Evolutionary conservation across 116 monocot genomes (phyloP).

Genomic region (Iris pallida): DNA sequence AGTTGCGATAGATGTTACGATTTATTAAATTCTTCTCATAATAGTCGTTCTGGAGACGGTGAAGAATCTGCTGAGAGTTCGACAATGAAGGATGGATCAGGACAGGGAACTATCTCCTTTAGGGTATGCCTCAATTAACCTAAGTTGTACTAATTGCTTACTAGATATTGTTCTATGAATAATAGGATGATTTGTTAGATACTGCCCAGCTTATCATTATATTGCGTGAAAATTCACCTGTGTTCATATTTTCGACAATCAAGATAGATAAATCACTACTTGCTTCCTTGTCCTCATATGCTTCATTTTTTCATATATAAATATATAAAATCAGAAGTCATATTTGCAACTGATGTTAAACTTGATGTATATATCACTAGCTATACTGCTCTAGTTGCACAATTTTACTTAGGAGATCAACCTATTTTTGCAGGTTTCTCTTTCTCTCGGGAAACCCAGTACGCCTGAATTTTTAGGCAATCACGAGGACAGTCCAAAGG

Average conservation of each 20-base stretch:
- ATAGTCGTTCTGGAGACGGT: conserved; percentile 3
- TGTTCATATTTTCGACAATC: too few relatives aligned
- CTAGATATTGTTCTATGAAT: neutral
- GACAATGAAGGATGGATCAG: neutral
- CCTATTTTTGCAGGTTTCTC: conserved; percentile 17
- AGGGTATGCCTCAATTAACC: conserved; percentile 16
- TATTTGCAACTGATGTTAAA: neutral
- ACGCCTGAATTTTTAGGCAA: neutral
- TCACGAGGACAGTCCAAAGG: neutral
- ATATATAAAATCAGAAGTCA: neutral
- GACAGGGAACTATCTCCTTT: conserved; percentile 5
- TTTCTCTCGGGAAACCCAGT: conserved; percentile 21
- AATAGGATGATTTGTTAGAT: too few relatives aligned
- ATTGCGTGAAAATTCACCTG: too few relatives aligned
- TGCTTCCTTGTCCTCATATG: neutral
- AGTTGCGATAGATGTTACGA: conserved; percentile 4
- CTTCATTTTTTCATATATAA: neutral
- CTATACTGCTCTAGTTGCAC: neutral
- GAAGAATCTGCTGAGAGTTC: conserved; percentile 2
- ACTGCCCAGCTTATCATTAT: too few relatives aligned
- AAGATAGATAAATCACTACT: neutral
- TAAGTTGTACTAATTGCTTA: neutral
- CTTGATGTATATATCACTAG: neutral
- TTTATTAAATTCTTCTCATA: conserved; percentile 6
- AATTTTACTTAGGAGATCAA: neutral